These are phyloP conservation scores for Cytospora leucostoma DNA, from an alignment of 2,329 filamentous ascomycete genomes.

Conservation along the genomic window DNA sequence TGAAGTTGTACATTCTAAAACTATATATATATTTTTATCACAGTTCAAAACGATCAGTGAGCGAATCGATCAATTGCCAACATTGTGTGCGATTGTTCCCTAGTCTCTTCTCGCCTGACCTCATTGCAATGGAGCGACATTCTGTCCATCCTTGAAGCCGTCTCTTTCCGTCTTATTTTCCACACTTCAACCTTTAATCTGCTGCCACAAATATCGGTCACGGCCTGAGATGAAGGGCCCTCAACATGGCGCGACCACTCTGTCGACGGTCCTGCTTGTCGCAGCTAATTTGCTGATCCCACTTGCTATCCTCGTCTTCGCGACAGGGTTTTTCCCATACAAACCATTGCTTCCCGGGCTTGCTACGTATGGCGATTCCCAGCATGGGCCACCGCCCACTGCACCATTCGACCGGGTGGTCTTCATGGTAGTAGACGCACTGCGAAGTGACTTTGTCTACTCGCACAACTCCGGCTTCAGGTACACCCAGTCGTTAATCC, in stretches of 20 bases:
- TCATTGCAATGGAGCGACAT: conserved; percentile 24
- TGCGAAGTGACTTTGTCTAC: conserved; percentile 95
- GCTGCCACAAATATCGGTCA: conserved; percentile 2
- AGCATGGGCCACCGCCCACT: conserved; percentile 57
- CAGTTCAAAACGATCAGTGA: conserved; percentile 14
- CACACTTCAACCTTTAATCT: background rate
- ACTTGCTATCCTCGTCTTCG: conserved; percentile 74
- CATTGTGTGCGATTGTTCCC: background rate
- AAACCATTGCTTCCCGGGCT: conserved; percentile 90
- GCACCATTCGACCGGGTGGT: conserved; percentile 85
- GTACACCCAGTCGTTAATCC: conserved; percentile 90
- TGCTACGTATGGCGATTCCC: conserved; percentile 64
- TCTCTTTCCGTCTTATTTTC: background rate
- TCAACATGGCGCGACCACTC: conserved; percentile 34
- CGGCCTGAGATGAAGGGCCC: conserved; percentile 33
- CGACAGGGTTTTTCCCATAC: conserved; percentile 93
- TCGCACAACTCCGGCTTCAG: conserved; percentile 75
- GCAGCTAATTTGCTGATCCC: conserved; percentile 78
- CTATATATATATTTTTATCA: background rate
- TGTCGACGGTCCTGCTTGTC: conserved; percentile 51
- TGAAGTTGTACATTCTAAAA: background rate
- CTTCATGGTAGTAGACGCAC: conserved; percentile 97
- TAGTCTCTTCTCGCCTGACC: background rate
- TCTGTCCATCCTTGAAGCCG: conserved; percentile 15
- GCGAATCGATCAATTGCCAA: conserved; percentile 11